Evolutionary conservation across 345 rosid species (phyloP).

Genomic region (Camelina laxa): DNA sequence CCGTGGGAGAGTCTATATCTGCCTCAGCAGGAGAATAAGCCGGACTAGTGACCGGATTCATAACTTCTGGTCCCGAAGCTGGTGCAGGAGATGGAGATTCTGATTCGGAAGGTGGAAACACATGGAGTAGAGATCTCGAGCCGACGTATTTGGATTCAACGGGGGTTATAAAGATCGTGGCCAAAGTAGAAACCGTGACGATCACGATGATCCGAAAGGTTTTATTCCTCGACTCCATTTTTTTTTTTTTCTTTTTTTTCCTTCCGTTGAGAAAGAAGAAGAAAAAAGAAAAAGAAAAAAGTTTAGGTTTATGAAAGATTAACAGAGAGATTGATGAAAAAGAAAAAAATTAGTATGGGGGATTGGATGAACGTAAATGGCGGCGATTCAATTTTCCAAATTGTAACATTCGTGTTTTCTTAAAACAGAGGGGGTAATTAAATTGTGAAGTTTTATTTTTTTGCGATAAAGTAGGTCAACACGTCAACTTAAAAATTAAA

Average conservation of each 20-base stretch:
- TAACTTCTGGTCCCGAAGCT: neutral
- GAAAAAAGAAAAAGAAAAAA: neutral
- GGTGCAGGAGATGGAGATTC: constrained; percentile 19
- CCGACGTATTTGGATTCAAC: constrained; percentile 28
- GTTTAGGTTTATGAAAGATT: neutral
- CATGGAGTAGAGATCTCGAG: constrained; percentile 29
- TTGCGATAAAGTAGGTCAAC: constrained; percentile 37
- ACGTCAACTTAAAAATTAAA: neutral
- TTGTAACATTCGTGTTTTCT: neutral
- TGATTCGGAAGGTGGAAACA: constrained; percentile 6
- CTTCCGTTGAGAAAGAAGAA: neutral
- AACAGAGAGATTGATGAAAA: neutral
- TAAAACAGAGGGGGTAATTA: neutral
- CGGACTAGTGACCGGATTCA: neutral
- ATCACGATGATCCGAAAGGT: constrained; percentile 23
- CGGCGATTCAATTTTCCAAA: constrained; percentile 21
- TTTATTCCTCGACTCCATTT: constrained; percentile 17
- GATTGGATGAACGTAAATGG: constrained; percentile 36
- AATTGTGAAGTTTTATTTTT: constrained; percentile 27
- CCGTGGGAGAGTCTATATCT: neutral
- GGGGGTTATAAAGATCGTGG: constrained; percentile 26
- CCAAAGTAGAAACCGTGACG: constrained; percentile 38
- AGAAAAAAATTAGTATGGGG: neutral
- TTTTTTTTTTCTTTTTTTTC: neutral
- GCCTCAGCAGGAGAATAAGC: too few relatives aligned